Conservation (phyloP, 2,329 filamentous ascomycete genomes). For the Pezicula carpinea region DNA sequence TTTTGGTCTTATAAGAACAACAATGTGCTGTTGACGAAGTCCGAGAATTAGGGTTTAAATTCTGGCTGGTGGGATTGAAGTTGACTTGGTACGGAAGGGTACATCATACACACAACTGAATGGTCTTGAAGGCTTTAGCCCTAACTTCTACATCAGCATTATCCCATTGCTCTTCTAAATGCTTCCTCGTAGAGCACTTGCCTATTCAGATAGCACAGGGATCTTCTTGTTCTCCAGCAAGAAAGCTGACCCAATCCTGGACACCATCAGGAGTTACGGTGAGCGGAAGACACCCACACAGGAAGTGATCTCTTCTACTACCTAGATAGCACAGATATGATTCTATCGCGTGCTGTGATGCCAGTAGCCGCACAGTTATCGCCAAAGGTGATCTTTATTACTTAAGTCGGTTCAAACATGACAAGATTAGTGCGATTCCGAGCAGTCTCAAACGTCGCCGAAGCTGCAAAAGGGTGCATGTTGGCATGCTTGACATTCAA, state of each 20-base stretch:
- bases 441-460: background rate
- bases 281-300: slow-evolving; percentile 4
- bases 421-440: background rate
- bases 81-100: background rate
- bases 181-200: too few species aligned
- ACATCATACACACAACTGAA: background rate
- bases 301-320: background rate
- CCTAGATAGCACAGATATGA: too few species aligned
- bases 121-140: background rate
- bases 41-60: background rate
- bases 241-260: slow-evolving; percentile 7
- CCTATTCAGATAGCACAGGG: background rate
- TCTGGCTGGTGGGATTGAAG: background rate
- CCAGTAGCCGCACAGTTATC: background rate
- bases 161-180: too few species aligned
- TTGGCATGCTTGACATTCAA: too few species aligned
- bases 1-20: background rate
- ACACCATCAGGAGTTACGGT: slow-evolving; percentile 6
- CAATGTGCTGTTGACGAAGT: background rate
- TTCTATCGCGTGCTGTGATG: too few species aligned
- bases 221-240: slow-evolving; percentile 29
- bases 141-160: too few species aligned
- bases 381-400: too few species aligned
- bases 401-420: background rate
- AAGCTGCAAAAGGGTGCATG: background rate